Evolutionary conservation across 495 filamentous ascomycete species (phyloP).

Genomic region (Tetracladium setigerum): DNA sequence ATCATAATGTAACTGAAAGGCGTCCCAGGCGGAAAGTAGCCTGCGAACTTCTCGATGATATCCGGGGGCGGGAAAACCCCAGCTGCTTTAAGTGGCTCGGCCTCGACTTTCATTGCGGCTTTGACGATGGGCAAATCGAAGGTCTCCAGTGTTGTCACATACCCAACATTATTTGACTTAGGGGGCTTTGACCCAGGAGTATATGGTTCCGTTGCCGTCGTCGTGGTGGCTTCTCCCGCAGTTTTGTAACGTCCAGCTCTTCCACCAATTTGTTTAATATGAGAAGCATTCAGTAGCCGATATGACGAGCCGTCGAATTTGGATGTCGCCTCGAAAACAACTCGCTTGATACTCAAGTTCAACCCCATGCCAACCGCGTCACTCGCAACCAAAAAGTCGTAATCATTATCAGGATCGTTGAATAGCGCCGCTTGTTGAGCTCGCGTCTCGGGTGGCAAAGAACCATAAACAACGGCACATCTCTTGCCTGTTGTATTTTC

Average conservation of each 20-base stretch:
- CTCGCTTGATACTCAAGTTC: conserved; percentile 85
- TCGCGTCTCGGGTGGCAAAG: conserved; percentile 84
- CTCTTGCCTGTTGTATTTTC: conserved; percentile 66
- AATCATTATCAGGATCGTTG: conserved; percentile 90
- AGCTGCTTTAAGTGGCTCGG: conserved; percentile 61
- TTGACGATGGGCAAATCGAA: conserved; percentile 58
- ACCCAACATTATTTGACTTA: conserved; percentile 40
- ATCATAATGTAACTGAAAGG: conserved; percentile 72
- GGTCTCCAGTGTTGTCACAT: conserved; percentile 73
- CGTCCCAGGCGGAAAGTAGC: conserved; percentile 67
- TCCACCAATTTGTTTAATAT: conserved; percentile 92
- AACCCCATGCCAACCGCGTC: conserved; percentile 98
- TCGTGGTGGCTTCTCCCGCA: conserved; percentile 41
- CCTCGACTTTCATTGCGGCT: conserved; percentile 51
- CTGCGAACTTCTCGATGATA: conserved; percentile 62
- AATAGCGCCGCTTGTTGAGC: conserved; percentile 86
- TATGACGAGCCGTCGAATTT: conserved; percentile 54
- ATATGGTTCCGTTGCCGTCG: conserved; percentile 19
- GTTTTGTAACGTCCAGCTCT: conserved; percentile 85
- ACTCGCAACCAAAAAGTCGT: conserved; percentile 87
- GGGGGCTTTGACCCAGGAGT: no score
- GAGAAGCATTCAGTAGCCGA: conserved; percentile 53
- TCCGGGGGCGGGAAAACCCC: conserved; percentile 62
- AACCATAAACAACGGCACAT: conserved; percentile 90
- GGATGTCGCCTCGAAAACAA: conserved; percentile 72